Percentiles rank a stretch among this genome's conserved stretches.
Evolutionary conservation across 345 rosid genomes (phyloP).

Genomic region (Boechera divaricarpa): DNA sequence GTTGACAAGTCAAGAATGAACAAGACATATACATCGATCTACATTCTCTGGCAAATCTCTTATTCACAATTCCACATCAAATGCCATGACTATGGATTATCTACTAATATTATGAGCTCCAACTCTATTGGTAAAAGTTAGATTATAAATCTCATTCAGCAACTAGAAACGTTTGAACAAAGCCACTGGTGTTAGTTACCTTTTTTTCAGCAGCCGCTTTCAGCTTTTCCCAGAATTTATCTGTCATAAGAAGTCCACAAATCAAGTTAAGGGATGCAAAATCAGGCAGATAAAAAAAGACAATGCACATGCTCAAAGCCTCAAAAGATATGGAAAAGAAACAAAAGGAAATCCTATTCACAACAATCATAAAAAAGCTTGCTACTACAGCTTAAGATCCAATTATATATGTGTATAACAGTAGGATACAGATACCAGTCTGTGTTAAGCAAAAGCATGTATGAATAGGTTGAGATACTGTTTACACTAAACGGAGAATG

Average conservation of each 20-base stretch:
- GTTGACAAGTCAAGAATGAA: neutral
- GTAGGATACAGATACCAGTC: neutral
- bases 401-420: neutral
- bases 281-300: neutral
- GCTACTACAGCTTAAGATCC: conserved; percentile 16
- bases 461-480: neutral
- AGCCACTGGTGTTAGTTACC: conserved; percentile 51
- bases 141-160: conserved; percentile 5
- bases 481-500: conserved; percentile 3
- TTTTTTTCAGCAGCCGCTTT: conserved; percentile 62
- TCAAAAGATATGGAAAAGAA: neutral
- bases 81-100: neutral
- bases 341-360: neutral
- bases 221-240: conserved; percentile 84
- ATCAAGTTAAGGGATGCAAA: neutral
- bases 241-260: conserved; percentile 50
- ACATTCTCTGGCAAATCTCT: neutral
- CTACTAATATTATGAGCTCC: neutral
- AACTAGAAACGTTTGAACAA: conserved; percentile 22
- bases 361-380: neutral
- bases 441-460: neutral
- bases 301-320: neutral
- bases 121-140: neutral
- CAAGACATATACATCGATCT: conserved; percentile 8
- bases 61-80: neutral